phyloP scores from a whole-genome alignment of 139 green algal species.

The Chlamydomonas sp. region DNA sequence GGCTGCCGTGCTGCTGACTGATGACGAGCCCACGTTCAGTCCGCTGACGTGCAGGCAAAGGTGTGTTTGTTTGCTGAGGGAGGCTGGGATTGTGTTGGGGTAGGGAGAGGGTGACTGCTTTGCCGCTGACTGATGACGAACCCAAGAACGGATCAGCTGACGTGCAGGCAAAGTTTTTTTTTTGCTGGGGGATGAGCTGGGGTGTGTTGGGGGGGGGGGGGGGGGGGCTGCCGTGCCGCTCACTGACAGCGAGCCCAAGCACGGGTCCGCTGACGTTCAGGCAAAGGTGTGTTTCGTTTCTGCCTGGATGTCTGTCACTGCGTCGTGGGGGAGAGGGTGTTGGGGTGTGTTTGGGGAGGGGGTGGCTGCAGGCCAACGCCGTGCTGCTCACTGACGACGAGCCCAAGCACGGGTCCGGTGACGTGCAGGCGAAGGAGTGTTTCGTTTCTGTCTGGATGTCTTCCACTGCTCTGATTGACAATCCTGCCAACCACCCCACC shows the following conservation, averaged over 20 bases:
- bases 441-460: too few relatives aligned
- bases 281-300: too few relatives aligned
- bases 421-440: constrained; percentile 18
- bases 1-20: constrained; percentile 54
- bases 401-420: constrained; percentile 62
- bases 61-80: too few relatives aligned
- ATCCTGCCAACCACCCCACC: too few relatives aligned
- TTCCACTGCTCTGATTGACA: too few relatives aligned
- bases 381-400: constrained; percentile 68
- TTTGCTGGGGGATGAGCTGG: too few relatives aligned
- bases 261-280: constrained; percentile 26
- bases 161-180: constrained; percentile 8
- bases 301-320: too few relatives aligned
- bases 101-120: too few relatives aligned
- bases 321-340: too few relatives aligned
- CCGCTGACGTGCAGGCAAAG: constrained; percentile 13
- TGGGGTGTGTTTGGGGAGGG: too few relatives aligned
- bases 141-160: constrained; percentile 64
- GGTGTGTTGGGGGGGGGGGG: too few relatives aligned
- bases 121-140: constrained; percentile 67
- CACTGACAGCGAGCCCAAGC: constrained; percentile 83
- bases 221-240: constrained; percentile 39
- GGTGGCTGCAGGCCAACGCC: constrained; percentile 27
- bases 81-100: too few relatives aligned
- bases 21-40: constrained; percentile 79